phyloP scores from a whole-genome alignment of 1,284 basidiomycete genomes.

The Cryptococcus sp. region DNA sequence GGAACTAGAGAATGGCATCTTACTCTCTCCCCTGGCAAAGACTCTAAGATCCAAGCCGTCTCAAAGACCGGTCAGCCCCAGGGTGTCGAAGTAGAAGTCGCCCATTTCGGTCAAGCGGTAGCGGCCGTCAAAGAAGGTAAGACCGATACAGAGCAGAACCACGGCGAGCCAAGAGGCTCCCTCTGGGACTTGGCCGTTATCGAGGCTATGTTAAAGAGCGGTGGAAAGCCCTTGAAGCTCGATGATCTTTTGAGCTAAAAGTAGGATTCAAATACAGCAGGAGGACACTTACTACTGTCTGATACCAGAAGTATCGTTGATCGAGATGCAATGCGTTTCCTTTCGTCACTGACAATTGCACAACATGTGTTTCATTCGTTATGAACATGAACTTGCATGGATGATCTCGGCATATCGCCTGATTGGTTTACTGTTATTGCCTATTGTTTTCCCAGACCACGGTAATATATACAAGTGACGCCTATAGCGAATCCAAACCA shows the following conservation, averaged over 20 bases:
- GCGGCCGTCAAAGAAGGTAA: slow-evolving; percentile 45
- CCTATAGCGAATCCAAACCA: no score
- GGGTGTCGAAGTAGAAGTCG: slow-evolving; percentile 65
- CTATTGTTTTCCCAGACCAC: no score
- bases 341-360: no score
- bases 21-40: slow-evolving; percentile 57
- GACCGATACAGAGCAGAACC: slow-evolving; percentile 24
- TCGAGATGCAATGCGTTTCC: no score
- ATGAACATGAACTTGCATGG: no score
- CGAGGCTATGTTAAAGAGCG: slow-evolving; percentile 70
- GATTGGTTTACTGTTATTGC: no score
- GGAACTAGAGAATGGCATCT: slow-evolving; percentile 57
- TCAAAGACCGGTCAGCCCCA: slow-evolving; percentile 55
- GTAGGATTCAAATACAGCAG: no score
- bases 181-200: slow-evolving; percentile 74
- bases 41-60: slow-evolving; percentile 55
- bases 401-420: no score
- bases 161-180: slow-evolving; percentile 54
- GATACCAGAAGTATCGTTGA: no score
- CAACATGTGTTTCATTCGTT: no score
- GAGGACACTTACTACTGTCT: no score
- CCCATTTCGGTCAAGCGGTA: slow-evolving; percentile 63
- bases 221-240: slow-evolving; percentile 64
- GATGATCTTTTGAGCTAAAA: slow-evolving; percentile 45
- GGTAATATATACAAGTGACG: no score